phyloP scores from a whole-genome alignment of 2,329 filamentous ascomycete species.

The Hymenoscyphus repandus region DNA sequence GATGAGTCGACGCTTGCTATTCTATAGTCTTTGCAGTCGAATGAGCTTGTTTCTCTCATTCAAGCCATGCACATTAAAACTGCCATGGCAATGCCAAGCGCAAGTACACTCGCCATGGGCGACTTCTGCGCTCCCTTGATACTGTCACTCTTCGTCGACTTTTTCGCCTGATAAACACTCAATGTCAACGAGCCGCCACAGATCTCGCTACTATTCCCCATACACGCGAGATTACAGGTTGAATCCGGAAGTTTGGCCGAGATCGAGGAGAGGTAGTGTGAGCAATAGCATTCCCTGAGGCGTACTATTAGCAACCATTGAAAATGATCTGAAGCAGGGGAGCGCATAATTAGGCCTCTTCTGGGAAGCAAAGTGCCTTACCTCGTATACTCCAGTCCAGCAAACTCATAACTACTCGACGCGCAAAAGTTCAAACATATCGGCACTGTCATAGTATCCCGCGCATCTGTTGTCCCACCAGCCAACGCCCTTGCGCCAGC shows the following conservation, averaged over 20 bases:
- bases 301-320: background rate
- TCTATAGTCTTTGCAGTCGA: background rate
- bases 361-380: conserved; percentile 5
- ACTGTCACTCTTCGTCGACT: conserved; percentile 15
- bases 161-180: conserved; percentile 37
- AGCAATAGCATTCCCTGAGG: conserved; percentile 55
- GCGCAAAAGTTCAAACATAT: conserved; percentile 22
- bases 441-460: conserved; percentile 23
- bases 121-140: conserved; percentile 12
- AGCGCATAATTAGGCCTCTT: background rate
- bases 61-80: conserved; percentile 22
- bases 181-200: conserved; percentile 51
- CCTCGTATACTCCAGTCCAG: conserved; percentile 28
- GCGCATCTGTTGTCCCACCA: conserved; percentile 11
- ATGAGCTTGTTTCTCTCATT: background rate
- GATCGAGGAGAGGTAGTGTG: conserved; percentile 42
- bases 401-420: conserved; percentile 16
- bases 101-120: conserved; percentile 20
- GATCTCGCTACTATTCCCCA: conserved; percentile 44
- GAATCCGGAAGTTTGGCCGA: conserved; percentile 41
- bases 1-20: too few species aligned
- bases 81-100: conserved; percentile 22
- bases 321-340: background rate
- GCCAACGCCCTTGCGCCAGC: conserved; percentile 19
- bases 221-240: conserved; percentile 47